Evolutionary conservation across 495 filamentous ascomycete genomes (phyloP).

Genomic region (Penicillium salamii): DNA sequence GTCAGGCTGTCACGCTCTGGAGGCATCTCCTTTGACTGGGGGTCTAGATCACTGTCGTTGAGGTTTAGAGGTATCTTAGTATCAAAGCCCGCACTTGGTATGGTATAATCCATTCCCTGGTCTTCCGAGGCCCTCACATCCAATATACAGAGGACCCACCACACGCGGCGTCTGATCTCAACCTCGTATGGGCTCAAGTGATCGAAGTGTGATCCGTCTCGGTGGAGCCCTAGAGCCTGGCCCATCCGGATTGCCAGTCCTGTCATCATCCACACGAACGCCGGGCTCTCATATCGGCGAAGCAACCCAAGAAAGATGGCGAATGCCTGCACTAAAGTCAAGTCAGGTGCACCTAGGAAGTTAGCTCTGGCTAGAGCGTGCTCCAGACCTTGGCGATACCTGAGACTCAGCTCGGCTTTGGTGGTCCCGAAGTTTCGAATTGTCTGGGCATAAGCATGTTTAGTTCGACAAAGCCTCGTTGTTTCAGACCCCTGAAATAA

Average conservation of each 20-base stretch:
- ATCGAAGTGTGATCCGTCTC: slow-evolving; percentile 63
- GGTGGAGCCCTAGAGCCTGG: slow-evolving; percentile 72
- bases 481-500: neutral
- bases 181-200: slow-evolving; percentile 58
- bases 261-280: slow-evolving; percentile 57
- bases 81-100: slow-evolving; percentile 64
- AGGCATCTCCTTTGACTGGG: slow-evolving; percentile 55
- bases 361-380: slow-evolving; percentile 53
- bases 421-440: slow-evolving; percentile 46
- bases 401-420: slow-evolving; percentile 47
- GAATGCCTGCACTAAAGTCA: slow-evolving; percentile 49
- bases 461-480: neutral
- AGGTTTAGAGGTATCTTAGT: slow-evolving; percentile 70
- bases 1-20: slow-evolving; percentile 57
- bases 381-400: slow-evolving; percentile 54
- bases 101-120: slow-evolving; percentile 62
- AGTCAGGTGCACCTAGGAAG: slow-evolving; percentile 38
- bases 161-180: slow-evolving; percentile 71
- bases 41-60: slow-evolving; percentile 71
- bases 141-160: slow-evolving; percentile 72
- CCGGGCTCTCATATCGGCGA: slow-evolving; percentile 48
- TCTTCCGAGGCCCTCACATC: slow-evolving; percentile 76
- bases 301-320: slow-evolving; percentile 45
- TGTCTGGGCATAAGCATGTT: slow-evolving; percentile 22
- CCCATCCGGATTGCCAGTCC: slow-evolving; percentile 71